Base-by-base conservation (phyloP, 805 yeast species). In the Yamadazyma nakazawae region DNA sequence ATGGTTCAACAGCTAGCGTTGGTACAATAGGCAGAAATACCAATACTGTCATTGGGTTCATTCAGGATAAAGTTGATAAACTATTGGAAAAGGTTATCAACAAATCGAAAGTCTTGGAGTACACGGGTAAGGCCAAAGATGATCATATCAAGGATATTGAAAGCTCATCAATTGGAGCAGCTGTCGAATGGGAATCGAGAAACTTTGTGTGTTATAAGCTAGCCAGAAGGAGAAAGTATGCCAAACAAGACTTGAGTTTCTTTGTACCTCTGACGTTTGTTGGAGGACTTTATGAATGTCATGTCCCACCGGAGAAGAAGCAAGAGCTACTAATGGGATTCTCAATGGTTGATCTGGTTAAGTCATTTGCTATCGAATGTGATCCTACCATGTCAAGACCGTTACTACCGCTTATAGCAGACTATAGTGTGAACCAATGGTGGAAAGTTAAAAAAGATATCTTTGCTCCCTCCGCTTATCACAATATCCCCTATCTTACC, bases 201-300 rank as follows among this genome's bases (percentile, higher is more conserved):
- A 59, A 65, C 42, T 49, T 68, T 46, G 67, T 62, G 11, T 82
- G 87, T 48, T 82, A 74, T 55, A 80, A 82, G 47, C 59, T 83
- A 47, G 86, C 61, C 16, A 71, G 90, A 53, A 68, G 82, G 36
- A 73, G 75, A 51, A 73, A 76, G 52, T 82, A 77, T 54, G 78
- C 79, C 0, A 59, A 58, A 11, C 65, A 80, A 42, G 61, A 71
- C 25, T 42, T 73, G 10, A 70, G 76, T 1, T 56, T 80, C 6
- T 81, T 71, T 55, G 64, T 78, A 13, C 88, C 89, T 0, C 66
- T 72, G 16, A 74, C 81, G 0, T 78, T 79, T 64, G 78, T 85
- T 2, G 92, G 91, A 5, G 89, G 82, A 0, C 53, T 85, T 2
- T 85, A 74, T 59, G 72, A 72, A 45, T 81, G 86, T 54, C 63